Base-by-base conservation (phyloP, 2,329 filamentous ascomycete genomes). In the Periglandula ipomoeae region DNA sequence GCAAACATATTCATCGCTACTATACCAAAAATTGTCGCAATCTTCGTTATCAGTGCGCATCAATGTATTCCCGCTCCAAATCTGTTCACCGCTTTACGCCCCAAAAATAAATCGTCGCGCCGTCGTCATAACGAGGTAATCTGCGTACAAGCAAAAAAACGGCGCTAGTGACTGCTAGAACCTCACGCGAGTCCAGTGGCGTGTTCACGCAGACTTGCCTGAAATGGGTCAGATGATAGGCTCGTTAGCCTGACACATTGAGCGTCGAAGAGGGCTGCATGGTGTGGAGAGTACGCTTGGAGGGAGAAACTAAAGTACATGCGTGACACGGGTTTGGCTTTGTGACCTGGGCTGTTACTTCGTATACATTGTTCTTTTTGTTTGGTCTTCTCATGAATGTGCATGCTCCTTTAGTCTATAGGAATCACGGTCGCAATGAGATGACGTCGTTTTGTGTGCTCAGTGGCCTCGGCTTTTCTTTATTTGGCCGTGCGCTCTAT, bases 301-400 rank as follows among this genome's bases (percentile, higher is more conserved):
- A 13, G 4, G 19, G 13, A 37, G 15, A 20, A 27, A 23, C 7
- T 5, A 24, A 24, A 10, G 19, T 27, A 42, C 22, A 42, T 42
- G 39, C 43, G 43, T 45, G 19, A 39, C 44, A 20, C 44, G 22
- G 44, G 17, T 24, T 17, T 24, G 34, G 22, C 44, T 46, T 39
- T 32, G 11, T 34, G 20, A n/a, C 5, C 15, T 20, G 17, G 13
- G 23, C 8, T 44, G 8, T 13, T 32, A 13, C 11, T 34, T 43
- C 35, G 32, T 42, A n/a, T n/a, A 48, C 22, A 43, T 11, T 38
- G 23, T 15, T 32, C 8, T 2, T 32, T 10, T 32, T 5, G 10
- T 32, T 32, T 11, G 11, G 5, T 32, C 7, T 32, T 38, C 15
- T 22, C 19, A 24, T 22, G 22, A 11, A 46, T 15, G 17, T 46